Evolutionary conservation across 306 rosid genomes (phyloP), one percentile per base, ranked within the genome.

Genomic region (Malus sieversii): DNA sequence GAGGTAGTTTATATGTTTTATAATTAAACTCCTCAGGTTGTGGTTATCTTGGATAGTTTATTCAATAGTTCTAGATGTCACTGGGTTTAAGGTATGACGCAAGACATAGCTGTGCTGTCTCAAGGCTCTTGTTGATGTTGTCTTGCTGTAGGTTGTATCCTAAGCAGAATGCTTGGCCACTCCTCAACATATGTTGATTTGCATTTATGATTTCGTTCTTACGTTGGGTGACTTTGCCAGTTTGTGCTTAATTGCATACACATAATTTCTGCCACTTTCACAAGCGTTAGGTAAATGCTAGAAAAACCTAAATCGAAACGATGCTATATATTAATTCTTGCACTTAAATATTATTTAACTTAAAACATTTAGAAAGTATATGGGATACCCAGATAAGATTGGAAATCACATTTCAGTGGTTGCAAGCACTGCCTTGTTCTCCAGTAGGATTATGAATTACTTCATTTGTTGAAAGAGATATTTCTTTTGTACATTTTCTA

Each of bases 1-100:
- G 99, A 92, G 99, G 99, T 96, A 84, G 10, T 63, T 48, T 66
- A 44, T 63, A 68, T 35, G 71, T 70, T 42, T 63, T 44, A 63
- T 51, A 64, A 29, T 51, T 16, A 32, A 23, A 73, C 71, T 40
- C 66, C 71, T 40, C 66, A 62, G 53, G 52, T 69, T 57, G 67
- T 51, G 55, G 55, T 16, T 5, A 8, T 0, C 55, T 51, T 6
- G 64, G 51, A 58, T 71, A 55, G 42, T 19, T 38, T 77, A 27
- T 23, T 84, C 23, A 27, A 69, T 81, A 42, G 68, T 44, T 5
- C 64, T 85, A 64, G 44, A 58, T 46, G 70, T 52, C 33, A 51
- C 0, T 51, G 55, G 55, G 20, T 51, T 51, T 51, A 51, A 15
- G 55, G 55, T 51, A 18, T 51, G 55, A 51, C 13, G 8, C 8